Evolutionary conservation across 352 stramenopile genomes (phyloP).

Genomic region (Globisporangium nodosum): DNA sequence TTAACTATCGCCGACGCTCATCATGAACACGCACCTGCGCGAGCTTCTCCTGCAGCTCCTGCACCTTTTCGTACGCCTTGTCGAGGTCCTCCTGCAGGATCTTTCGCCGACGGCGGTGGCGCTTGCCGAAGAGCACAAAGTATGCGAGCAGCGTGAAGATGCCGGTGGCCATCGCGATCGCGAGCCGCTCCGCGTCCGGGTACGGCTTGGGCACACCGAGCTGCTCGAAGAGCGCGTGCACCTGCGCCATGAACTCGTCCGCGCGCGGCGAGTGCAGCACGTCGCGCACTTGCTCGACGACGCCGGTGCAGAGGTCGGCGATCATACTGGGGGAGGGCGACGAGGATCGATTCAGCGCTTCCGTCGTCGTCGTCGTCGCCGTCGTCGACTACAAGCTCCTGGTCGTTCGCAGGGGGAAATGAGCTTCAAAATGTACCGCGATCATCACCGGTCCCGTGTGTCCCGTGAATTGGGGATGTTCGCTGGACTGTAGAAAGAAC

Average conservation of each 20-base stretch:
- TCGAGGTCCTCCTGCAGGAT: slow-evolving; percentile 75
- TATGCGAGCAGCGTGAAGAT: slow-evolving; percentile 81
- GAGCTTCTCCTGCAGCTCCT: slow-evolving; percentile 82
- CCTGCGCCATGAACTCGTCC: slow-evolving; percentile 62
- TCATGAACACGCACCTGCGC: slow-evolving; percentile 27
- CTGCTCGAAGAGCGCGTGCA: slow-evolving; percentile 59
- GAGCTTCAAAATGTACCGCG: no score
- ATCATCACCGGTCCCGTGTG: no score
- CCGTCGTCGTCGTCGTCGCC: no score
- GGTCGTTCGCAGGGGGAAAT: no score
- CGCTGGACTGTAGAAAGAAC: no score
- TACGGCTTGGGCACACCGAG: slow-evolving; percentile 80
- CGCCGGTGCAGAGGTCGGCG: slow-evolving; percentile 44
- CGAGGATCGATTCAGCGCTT: neutral
- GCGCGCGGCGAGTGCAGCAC: slow-evolving; percentile 72
- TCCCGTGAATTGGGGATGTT: no score
- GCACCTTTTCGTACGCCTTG: slow-evolving; percentile 70
- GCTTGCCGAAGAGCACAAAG: slow-evolving; percentile 87
- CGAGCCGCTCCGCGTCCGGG: slow-evolving; percentile 76
- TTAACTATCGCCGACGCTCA: no score
- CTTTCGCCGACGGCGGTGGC: slow-evolving; percentile 61
- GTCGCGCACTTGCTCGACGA: slow-evolving; percentile 72
- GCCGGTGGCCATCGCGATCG: slow-evolving; percentile 74
- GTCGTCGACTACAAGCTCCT: no score
- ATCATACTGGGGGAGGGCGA: slow-evolving; percentile 18